phyloP scores from a whole-genome alignment of 441 rosid species.

The Pelargonium cotyledonis region DNA sequence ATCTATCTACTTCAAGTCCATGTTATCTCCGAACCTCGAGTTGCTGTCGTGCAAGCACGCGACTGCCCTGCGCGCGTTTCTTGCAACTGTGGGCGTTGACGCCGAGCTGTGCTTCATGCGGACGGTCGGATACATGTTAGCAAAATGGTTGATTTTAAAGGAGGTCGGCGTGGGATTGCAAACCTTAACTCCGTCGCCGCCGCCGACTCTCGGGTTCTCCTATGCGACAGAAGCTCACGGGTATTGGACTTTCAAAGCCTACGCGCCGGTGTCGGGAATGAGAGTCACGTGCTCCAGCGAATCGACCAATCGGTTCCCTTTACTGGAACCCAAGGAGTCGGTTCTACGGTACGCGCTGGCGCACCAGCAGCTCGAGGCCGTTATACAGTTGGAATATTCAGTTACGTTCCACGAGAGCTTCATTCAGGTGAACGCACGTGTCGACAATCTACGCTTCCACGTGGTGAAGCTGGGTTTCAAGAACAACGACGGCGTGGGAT shows the following conservation, averaged over 20 bases:
- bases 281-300: slow-evolving; percentile 29
- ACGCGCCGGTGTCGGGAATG: slow-evolving; percentile 59
- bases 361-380: slow-evolving; percentile 70
- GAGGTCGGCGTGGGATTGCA: slow-evolving; percentile 55
- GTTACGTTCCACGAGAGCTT: slow-evolving; percentile 46
- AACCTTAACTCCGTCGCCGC: slow-evolving; percentile 26
- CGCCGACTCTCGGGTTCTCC: slow-evolving; percentile 37
- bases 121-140: slow-evolving; percentile 55
- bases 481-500: slow-evolving; percentile 30
- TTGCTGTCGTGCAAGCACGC: slow-evolving; percentile 32
- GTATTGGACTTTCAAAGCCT: slow-evolving; percentile 70
- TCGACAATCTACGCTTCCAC: slow-evolving; percentile 67
- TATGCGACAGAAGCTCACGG: slow-evolving; percentile 76
- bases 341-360: slow-evolving; percentile 66
- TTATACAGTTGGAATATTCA: slow-evolving; percentile 58
- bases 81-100: slow-evolving; percentile 53
- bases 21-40: slow-evolving; percentile 52
- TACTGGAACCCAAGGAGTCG: slow-evolving; percentile 47
- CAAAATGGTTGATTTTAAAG: slow-evolving; percentile 66
- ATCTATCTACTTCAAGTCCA: slow-evolving; percentile 52
- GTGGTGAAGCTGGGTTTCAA: slow-evolving; percentile 53
- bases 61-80: slow-evolving; percentile 53
- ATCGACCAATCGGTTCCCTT: slow-evolving; percentile 29
- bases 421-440: slow-evolving; percentile 56
- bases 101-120: slow-evolving; percentile 71